A percentile compares a stretch with the other conserved stretches of the same genome.
Conservation (phyloP, 139 green algal species). For the Trebouxia sp. region DNA sequence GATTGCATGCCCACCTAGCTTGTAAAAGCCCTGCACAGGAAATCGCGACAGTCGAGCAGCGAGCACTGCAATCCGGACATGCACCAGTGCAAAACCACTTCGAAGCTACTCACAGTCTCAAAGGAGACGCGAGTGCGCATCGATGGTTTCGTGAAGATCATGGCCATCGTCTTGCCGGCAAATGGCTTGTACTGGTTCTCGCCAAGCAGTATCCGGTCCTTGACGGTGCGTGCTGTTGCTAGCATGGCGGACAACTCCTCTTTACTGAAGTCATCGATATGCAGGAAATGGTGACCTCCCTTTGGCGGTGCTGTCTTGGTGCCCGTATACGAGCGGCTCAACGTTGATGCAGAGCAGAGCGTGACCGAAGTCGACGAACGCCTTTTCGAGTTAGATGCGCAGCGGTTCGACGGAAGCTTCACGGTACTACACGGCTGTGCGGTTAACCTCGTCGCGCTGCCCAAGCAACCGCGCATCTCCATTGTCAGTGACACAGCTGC, state of each 20-base stretch:
- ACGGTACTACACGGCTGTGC: not conserved
- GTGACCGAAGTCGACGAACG: not conserved
- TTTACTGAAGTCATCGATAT: constrained; percentile 94
- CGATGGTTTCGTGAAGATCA: constrained; percentile 99
- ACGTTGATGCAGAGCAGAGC: not conserved
- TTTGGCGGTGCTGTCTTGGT: not conserved
- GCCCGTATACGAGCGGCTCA: constrained; percentile 28
- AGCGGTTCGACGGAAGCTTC: not conserved
- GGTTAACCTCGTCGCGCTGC: not conserved
- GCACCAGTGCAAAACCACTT: not conserved
- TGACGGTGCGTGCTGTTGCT: constrained; percentile 74
- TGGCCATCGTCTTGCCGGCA: constrained; percentile 89
- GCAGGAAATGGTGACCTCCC: constrained; percentile 76
- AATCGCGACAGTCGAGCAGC: constrained; percentile 2
- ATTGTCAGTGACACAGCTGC: no score
- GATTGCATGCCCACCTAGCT: constrained; percentile 91
- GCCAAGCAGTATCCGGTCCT: constrained; percentile 76
- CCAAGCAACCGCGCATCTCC: not conserved
- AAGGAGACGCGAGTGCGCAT: constrained; percentile 97
- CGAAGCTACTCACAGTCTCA: constrained; percentile 79
- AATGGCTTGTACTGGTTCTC: constrained; percentile 91
- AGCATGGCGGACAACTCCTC: constrained; percentile 91
- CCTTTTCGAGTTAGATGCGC: not conserved
- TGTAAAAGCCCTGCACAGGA: constrained; percentile 83
- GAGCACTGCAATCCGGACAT: not conserved